Evolutionary conservation across 2,329 filamentous ascomycete genomes (phyloP).

Genomic region (Sporothrix luriei): DNA sequence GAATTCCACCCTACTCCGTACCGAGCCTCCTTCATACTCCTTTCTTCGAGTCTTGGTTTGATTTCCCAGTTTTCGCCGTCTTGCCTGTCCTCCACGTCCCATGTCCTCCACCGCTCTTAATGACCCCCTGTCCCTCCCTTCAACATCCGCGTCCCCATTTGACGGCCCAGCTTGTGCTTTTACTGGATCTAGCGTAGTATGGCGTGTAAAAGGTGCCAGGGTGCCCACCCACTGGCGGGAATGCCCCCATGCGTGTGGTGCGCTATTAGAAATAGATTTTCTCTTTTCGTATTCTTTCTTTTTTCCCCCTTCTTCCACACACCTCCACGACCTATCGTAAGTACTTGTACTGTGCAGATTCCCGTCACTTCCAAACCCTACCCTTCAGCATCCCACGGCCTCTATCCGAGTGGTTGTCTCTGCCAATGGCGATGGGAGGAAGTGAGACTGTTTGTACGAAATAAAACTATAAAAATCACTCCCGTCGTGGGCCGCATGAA

Average conservation of each 20-base stretch:
- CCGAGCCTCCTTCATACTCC: too few relatives aligned
- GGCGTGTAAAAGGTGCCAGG: constrained; percentile 11
- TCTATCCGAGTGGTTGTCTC: constrained; percentile 11
- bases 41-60: neutral
- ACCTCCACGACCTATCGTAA: too few relatives aligned
- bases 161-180: constrained; percentile 17
- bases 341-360: neutral
- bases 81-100: neutral
- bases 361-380: neutral
- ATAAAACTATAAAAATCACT: too few relatives aligned
- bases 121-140: neutral
- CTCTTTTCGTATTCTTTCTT: neutral
- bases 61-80: neutral
- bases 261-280: neutral
- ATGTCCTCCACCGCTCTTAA: neutral
- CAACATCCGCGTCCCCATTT: constrained; percentile 9
- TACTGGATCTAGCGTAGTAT: constrained; percentile 20
- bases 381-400: neutral
- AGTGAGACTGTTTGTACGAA: neutral
- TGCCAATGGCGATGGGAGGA: neutral
- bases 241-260: constrained; percentile 1
- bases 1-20: neutral
- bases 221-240: constrained; percentile 22
- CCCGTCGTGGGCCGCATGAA: neutral
- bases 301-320: neutral